Evolutionary conservation across 345 rosid genomes (phyloP), one percentile per base, ranked within the genome.

Genomic region (Rhizophora apiculata): DNA sequence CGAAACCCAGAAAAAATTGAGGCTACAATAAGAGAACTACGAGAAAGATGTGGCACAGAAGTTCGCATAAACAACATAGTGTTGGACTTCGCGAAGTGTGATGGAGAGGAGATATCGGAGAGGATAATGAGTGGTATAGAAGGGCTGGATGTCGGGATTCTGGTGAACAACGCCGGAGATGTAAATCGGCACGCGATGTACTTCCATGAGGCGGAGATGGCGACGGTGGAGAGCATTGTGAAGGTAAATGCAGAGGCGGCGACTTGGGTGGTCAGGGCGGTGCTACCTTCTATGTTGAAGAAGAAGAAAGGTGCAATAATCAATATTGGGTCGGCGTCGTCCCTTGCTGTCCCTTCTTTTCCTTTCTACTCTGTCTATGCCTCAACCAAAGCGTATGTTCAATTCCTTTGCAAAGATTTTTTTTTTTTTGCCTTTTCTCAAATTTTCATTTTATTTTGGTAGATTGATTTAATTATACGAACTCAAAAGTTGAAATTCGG

Each of bases 281-380:
- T 82, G 39, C 63, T 88, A 46, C 81, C 73, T 0, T 58, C 13
- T 3, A 88, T 85, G 89, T 8, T 75, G 71, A 78, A 66, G 70
- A 85, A 78, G 83, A 80, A 77, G 55, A 82, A 76, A 70, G 85
- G 85, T 10, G 88, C 88, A 0, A 78, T 85, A 3, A 78, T 84
- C 0, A 85, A 81, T 58, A 74, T 85, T 2, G 89, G 83, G 3
- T 85, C 89, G 31, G 86, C 62, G n/a, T 77, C 89, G 7, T 68
- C 84, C 1, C 74, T 72, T 1, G 68, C 8, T 5, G 3, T 80
- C 31, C 57, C 84, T 65, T 74, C 87, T 0, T 79, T 19, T 57
- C 87, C 89, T 3, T 52, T 81, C 0, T 68, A 21, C 67, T 6
- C 85, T 13, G 4, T 80, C 30, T 82, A 81, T 66, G 79, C 84